Conservation (phyloP, 495 filamentous ascomycete genomes). For the Tuber indicum region DNA sequence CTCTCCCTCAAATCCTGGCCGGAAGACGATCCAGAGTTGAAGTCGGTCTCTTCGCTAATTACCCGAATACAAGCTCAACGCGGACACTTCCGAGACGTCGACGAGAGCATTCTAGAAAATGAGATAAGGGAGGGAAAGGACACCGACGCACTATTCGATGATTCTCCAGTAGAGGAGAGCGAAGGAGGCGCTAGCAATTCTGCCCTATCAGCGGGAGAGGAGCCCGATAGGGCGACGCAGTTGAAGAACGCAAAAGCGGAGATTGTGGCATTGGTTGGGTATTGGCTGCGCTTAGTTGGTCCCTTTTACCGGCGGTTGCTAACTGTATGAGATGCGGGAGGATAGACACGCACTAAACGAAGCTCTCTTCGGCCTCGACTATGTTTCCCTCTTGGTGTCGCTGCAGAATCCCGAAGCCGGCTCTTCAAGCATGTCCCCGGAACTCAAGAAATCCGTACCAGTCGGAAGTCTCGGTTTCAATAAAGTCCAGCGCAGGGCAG, state of each 20-base stretch:
- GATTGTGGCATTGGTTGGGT: constrained; percentile 31
- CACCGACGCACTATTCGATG: constrained; percentile 30
- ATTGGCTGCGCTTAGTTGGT: neutral
- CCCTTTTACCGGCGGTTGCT: constrained; percentile 5
- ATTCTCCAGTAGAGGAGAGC: constrained; percentile 34
- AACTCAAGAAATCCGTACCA: constrained; percentile 61
- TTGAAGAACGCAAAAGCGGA: constrained; percentile 31
- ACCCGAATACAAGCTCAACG: constrained; percentile 65
- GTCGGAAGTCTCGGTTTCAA: constrained; percentile 71
- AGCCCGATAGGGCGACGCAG: constrained; percentile 25
- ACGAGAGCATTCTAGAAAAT: constrained; percentile 30
- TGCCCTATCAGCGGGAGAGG: constrained; percentile 28
- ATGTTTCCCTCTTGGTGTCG: constrained; percentile 75
- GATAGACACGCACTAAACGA: constrained; percentile 59
- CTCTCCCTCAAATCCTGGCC: constrained; percentile 62
- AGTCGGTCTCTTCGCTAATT: constrained; percentile 63
- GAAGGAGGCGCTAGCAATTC: constrained; percentile 27
- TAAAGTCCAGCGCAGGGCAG: constrained; percentile 53
- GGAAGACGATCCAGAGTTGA: constrained; percentile 51
- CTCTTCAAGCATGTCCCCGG: constrained; percentile 59
- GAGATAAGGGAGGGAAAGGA: constrained; percentile 39
- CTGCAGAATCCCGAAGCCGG: constrained; percentile 65
- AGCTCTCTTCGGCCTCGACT: constrained; percentile 65
- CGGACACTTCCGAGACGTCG: constrained; percentile 58
- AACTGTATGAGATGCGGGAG: constrained; percentile 4